These are phyloP conservation scores for Onygenales sp. DNA, from an alignment of 2,329 filamentous ascomycete genomes.

Conservation along the genomic window DNA sequence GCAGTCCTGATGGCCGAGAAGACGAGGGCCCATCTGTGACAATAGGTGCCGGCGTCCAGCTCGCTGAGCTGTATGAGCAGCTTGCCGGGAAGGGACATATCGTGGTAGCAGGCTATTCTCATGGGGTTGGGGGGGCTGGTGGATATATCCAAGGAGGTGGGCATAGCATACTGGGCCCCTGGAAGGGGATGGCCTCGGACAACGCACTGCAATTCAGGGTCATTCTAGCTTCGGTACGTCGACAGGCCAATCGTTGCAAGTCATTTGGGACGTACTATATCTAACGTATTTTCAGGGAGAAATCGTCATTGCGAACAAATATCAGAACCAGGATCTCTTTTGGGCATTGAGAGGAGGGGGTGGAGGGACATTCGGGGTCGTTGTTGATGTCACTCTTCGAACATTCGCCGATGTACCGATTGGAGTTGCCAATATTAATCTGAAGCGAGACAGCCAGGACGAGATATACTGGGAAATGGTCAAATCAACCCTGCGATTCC, in stretches of 20 bases:
- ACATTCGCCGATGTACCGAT: background rate
- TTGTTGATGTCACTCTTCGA: constrained; percentile 43
- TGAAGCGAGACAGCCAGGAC: background rate
- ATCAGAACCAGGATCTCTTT: constrained; percentile 47
- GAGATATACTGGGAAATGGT: background rate
- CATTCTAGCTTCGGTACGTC: constrained; percentile 40
- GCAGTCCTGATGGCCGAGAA: constrained; percentile 24
- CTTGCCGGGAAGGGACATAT: constrained; percentile 38
- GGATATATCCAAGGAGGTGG: constrained; percentile 55
- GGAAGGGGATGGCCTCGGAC: constrained; percentile 51
- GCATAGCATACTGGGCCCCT: constrained; percentile 43
- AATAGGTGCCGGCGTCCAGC: constrained; percentile 46
- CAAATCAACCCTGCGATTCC: background rate
- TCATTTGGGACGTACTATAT: background rate
- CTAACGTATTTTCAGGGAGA: constrained; percentile 24
- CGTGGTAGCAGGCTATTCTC: constrained; percentile 46
- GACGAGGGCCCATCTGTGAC: constrained; percentile 39
- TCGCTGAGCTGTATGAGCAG: constrained; percentile 39
- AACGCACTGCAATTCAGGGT: constrained; percentile 49
- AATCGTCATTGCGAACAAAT: constrained; percentile 37
- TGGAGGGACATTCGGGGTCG: constrained; percentile 48
- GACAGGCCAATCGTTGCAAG: constrained; percentile 28
- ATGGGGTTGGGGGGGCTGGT: constrained; percentile 49
- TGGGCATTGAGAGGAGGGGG: constrained; percentile 55
- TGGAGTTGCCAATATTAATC: background rate